Base-by-base conservation (phyloP, 129 eudicot species). In the Escallonia herrerae region DNA sequence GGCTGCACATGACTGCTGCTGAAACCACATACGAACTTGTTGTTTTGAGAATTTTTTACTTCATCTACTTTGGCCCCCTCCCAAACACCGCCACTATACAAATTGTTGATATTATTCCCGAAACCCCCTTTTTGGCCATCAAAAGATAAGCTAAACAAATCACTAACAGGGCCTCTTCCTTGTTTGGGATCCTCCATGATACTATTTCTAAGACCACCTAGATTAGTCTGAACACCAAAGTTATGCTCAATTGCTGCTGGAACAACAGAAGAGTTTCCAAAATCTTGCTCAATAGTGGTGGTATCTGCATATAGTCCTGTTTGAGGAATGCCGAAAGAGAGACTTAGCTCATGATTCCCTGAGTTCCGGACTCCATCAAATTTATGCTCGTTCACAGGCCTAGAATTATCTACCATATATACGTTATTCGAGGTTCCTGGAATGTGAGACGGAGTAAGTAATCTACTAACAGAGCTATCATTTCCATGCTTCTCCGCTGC, bases 11-110 rank as follows among this genome's bases (percentile, higher is more conserved):
- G 68, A 63, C 55, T 70, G 67, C 80, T 60, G 56, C 82, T 77
- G 68, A 89, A 90, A 72, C 81, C 85, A 42, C 68, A 56, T 85
- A 83, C 81, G 60, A 79, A 81, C 57, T 84, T 73, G 40, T 71
- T 77, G 22, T 68, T 67, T n/a, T 73, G 74, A 58, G 89, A 64
- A 63, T 68, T 78, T 60, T 69, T 81, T 55, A 79, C 69, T n/a
- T 73, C 78, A 58, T 78, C 74, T 42, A 75, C 52, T 64, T 56
- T 68, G 33, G 70, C 64, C 56, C 70, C 80, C 50, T 76, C 75
- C 93, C 91, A 83, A 14, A 71, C 78, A 70, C 79, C 48, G 47
- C 79, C 81, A 2, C 76, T 43, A 51, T 67, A 81, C 44, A 68
- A 68, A 45, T 72, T 58, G 74, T 77, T 73, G 58, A 78, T 64